These are phyloP conservation scores for Apiotrichum akiyoshidainum DNA, from an alignment of 1,284 basidiomycete genomes.

Conservation along the genomic window DNA sequence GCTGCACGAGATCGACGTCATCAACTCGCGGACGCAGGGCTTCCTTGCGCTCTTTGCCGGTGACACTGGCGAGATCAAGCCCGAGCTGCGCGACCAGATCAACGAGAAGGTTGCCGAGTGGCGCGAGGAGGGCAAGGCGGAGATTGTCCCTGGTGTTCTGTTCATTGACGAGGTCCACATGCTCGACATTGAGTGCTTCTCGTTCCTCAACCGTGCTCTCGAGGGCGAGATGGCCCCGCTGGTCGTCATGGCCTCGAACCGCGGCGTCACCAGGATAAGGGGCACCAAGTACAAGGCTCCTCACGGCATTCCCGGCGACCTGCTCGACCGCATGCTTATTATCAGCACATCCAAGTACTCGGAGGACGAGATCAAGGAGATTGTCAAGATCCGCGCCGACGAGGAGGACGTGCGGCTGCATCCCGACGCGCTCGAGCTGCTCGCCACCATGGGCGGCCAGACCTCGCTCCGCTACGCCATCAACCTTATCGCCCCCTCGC, in stretches of 20 bases:
- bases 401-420: conserved; percentile 93
- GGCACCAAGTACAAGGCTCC: conserved; percentile 92
- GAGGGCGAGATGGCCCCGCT: conserved; percentile 90
- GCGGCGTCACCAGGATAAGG: conserved; percentile 89
- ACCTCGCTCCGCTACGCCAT: conserved; percentile 86
- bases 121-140: conserved; percentile 98
- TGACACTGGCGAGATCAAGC: conserved; percentile 98
- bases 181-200: conserved; percentile 99
- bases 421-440: conserved; percentile 67
- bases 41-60: conserved; percentile 66
- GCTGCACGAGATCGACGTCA: conserved; percentile 97
- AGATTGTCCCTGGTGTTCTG: conserved; percentile 91
- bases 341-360: conserved; percentile 89
- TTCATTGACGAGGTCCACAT: conserved; percentile 98
- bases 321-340: conserved; percentile 91
- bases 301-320: conserved; percentile 90
- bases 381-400: conserved; percentile 87
- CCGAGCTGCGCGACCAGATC: conserved; percentile 93
- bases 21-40: conserved; percentile 95
- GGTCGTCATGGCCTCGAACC: conserved; percentile 97
- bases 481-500: conserved; percentile 86
- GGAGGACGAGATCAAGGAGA: conserved; percentile 80
- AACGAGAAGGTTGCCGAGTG: conserved; percentile 96
- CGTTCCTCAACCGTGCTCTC: conserved; percentile 92
- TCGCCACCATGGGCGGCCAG: conserved; percentile 79